These are phyloP conservation scores for Citrus sinensis DNA, from an alignment of 345 rosid genomes.

Conservation along the genomic window DVS_A1.0 CM039167.1:691001-691500, in stretches of 20 bases:
- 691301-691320: slow-evolving; percentile 94
- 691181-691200: slow-evolving; percentile 95
- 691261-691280: neutral
- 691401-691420: slow-evolving; percentile 88
- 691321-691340: slow-evolving; percentile 96
- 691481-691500: too few relatives aligned
- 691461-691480: slow-evolving; percentile 22
- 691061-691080: slow-evolving; percentile 97
- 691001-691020: slow-evolving; percentile 94
- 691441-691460: slow-evolving; percentile 72
- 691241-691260: neutral
- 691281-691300: slow-evolving; percentile 96
- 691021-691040: slow-evolving; percentile 97
- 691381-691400: slow-evolving; percentile 86
- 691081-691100: slow-evolving; percentile 99
- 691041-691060: slow-evolving; percentile 93
- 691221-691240: slow-evolving; percentile 1
- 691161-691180: slow-evolving; percentile 97
- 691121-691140: slow-evolving; percentile 96
- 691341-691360: slow-evolving; percentile 91
- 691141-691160: slow-evolving; percentile 95
- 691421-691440: slow-evolving; percentile 93
- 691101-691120: slow-evolving; percentile 97
- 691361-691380: slow-evolving; percentile 96
- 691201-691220: slow-evolving; percentile 3